Percentiles rank a stretch among this genome's conserved stretches.
phyloP scores from a whole-genome alignment of 2,329 filamentous ascomycete genomes.

The Aspergillus jensenii region DNA sequence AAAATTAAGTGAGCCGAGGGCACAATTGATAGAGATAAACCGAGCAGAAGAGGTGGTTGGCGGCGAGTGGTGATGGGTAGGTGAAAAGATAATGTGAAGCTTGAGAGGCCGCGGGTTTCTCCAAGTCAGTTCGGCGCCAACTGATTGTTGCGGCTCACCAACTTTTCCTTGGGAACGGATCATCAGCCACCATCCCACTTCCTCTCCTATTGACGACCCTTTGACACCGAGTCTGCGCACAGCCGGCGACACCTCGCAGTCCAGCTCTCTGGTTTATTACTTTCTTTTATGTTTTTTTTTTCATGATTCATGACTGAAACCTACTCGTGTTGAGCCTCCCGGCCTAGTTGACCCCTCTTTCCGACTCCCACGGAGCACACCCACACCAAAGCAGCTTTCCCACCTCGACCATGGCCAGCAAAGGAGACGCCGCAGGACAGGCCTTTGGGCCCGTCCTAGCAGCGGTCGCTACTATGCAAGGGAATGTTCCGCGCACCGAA shows the following conservation, averaged over 20 bases:
- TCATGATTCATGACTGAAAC: constrained; percentile 25
- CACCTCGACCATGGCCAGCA: constrained; percentile 62
- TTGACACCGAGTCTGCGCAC: constrained; percentile 6
- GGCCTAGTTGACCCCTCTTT: constrained; percentile 27
- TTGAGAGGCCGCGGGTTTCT: constrained; percentile 11
- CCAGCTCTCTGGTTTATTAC: constrained; percentile 6
- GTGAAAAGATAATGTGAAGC: constrained; percentile 15
- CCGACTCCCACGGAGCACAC: constrained; percentile 14
- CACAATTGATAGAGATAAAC: neutral
- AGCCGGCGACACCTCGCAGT: neutral
- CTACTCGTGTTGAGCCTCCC: constrained; percentile 24
- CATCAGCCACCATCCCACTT: constrained; percentile 28
- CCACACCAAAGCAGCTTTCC: constrained; percentile 27
- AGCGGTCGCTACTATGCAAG: constrained; percentile 86
- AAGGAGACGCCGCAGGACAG: constrained; percentile 61
- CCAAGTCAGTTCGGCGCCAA: constrained; percentile 8
- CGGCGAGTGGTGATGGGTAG: constrained; percentile 6
- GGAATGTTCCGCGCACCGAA: constrained; percentile 74
- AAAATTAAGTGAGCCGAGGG: neutral
- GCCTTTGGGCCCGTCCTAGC: constrained; percentile 81
- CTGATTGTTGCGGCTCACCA: constrained; percentile 28
- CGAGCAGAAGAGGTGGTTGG: constrained; percentile 1
- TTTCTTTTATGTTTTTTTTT: constrained; percentile 14
- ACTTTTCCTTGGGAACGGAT: constrained; percentile 29
- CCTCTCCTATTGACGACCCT: constrained; percentile 11